Evolutionary conservation across 2,329 filamentous ascomycete genomes (phyloP).

Genomic region (Bipolaris gigantea): DNA sequence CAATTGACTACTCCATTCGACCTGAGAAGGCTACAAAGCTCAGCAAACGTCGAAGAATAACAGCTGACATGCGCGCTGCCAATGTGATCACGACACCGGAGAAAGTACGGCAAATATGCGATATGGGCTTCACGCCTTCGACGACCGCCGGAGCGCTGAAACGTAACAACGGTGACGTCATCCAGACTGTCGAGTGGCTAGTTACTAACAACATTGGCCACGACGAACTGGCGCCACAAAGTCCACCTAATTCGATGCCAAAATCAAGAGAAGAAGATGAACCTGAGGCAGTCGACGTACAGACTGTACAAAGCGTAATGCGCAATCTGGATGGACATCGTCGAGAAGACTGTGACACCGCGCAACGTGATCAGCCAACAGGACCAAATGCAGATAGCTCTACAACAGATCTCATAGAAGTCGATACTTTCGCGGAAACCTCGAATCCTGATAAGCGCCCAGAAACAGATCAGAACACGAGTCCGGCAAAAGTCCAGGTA

Average conservation of each 20-base stretch:
- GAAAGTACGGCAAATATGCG: slow-evolving; percentile 38
- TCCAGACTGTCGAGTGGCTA: slow-evolving; percentile 37
- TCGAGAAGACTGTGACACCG: slow-evolving; percentile 1
- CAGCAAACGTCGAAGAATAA: slow-evolving; percentile 31
- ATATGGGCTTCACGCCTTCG: slow-evolving; percentile 42
- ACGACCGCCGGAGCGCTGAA: slow-evolving; percentile 31
- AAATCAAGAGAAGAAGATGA: not conserved
- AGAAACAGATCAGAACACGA: slow-evolving; percentile 2
- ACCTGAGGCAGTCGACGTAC: not conserved
- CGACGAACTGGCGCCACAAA: slow-evolving; percentile 35
- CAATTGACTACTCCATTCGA: slow-evolving; percentile 35
- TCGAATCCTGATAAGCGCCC: not conserved
- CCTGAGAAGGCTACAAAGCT: slow-evolving; percentile 32
- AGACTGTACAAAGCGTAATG: slow-evolving; percentile 8
- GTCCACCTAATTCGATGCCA: slow-evolving; percentile 14
- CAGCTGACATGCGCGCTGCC: slow-evolving; percentile 5
- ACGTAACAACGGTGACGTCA: slow-evolving; percentile 35
- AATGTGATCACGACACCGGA: slow-evolving; percentile 27
- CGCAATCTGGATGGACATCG: slow-evolving; percentile 10
- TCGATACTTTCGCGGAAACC: not conserved
- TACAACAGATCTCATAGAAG: not conserved
- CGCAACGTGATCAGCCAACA: not conserved
- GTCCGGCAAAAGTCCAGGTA: slow-evolving; percentile 28
- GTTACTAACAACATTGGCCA: slow-evolving; percentile 28
- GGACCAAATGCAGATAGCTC: not conserved